These are phyloP conservation scores for Linum trigynum DNA, from an alignment of 345 rosid genomes.

Conservation along the genomic window DNA sequence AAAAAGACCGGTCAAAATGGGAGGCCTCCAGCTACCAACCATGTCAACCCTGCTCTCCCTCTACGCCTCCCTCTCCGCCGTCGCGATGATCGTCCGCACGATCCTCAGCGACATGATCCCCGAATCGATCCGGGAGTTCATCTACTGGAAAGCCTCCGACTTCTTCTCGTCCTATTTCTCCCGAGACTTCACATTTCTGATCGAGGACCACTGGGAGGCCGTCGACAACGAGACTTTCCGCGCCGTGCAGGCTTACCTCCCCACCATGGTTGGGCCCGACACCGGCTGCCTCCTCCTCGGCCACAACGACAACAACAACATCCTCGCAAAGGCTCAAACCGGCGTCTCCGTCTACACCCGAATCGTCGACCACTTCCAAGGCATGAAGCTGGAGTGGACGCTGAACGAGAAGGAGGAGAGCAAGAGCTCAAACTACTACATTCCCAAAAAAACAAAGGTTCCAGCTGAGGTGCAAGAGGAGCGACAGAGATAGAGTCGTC, in stretches of 20 bases:
- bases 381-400: conserved; percentile 22
- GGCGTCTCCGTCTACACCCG: conserved; percentile 20
- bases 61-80: conserved; percentile 25
- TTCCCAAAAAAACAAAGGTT: conserved; percentile 10
- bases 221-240: conserved; percentile 15
- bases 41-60: conserved; percentile 22
- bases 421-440: conserved; percentile 5
- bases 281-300: conserved; percentile 25
- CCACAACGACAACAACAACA: conserved; percentile 22
- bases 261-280: conserved; percentile 7
- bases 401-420: conserved; percentile 20
- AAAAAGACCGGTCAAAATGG: too few relatives aligned
- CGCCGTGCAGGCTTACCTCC: too few relatives aligned
- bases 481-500: conserved; percentile 13
- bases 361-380: conserved; percentile 17
- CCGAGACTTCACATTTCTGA: conserved; percentile 23
- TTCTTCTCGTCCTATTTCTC: conserved; percentile 12
- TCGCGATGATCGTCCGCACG: conserved; percentile 26
- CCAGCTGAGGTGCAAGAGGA: conserved; percentile 17
- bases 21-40: conserved; percentile 12
- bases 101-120: conserved; percentile 31
- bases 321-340: conserved; percentile 16
- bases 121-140: conserved; percentile 8
- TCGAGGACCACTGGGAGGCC: conserved; percentile 37
- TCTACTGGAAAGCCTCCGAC: conserved; percentile 6